Base-by-base conservation (phyloP, 2,329 filamentous ascomycete species). In the Septoria linicola region DNA sequence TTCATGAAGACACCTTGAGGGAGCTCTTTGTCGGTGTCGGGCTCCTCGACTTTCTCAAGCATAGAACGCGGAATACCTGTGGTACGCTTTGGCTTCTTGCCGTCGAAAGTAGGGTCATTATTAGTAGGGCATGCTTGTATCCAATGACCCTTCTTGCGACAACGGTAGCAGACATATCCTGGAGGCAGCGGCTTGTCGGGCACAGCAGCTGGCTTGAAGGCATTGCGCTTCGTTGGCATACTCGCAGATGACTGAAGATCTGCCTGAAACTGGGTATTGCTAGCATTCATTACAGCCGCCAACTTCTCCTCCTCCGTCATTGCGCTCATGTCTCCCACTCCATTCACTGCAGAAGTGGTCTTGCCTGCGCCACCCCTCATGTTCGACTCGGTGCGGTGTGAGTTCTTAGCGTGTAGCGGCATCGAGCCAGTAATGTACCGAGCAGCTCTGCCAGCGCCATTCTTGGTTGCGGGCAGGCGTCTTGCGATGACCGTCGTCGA, bases 91-190 rank as follows among this genome's bases (percentile, higher is more conserved):
- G 97, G 89, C 54, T 92, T 85, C 47, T 89, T 87, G 61, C 91
- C 91, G 72, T 99, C 93, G 70, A 91, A 97, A 55, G 90, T 91
- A 2, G 93, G 92, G 61, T 99, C 91, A 69, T 96, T 89, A 70
- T 99, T 99, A n/a, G 92, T 99, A 5, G 93, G 93, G 66, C 93
- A 99, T 45, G 89, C 82, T 73, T 97, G 92, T 57, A 99, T 99
- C 92, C 92, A 99, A 70, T 99, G 93, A 77, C 80, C 93, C 74
- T 96, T 96, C 70, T 96, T 87, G 55, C 90, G 88, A 72, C 93
- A 99, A 42, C 93, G 86, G 69, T 96, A 96, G 73, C 93, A 99
- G 55, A 96, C 86, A 70, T 99, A 99, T 46, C 91, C 91, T 46
- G 88, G 87, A 1, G 93, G 93, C 2, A 93, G 91, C 39, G 93